Evolutionary conservation across 2,329 filamentous ascomycete species (phyloP).

Genomic region (Cladophialophora psammophila): DNA sequence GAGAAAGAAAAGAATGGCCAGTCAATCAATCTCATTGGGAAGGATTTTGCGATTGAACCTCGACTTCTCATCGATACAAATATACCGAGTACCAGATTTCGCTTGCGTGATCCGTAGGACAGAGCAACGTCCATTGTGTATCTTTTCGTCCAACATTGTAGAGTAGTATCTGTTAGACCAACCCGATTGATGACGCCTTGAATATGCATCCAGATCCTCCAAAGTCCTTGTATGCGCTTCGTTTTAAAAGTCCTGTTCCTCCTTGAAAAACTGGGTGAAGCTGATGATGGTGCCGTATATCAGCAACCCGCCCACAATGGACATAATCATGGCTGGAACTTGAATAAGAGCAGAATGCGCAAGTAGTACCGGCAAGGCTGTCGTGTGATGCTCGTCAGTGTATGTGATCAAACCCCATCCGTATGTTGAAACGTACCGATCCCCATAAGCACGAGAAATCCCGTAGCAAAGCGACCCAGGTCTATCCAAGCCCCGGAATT

Average conservation of each 20-base stretch:
- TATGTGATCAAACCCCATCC: constrained; percentile 5
- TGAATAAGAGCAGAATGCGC: constrained; percentile 86
- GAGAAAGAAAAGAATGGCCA: not conserved
- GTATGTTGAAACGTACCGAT: constrained; percentile 71
- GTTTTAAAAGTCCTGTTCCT: constrained; percentile 89
- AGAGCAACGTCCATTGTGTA: constrained; percentile 5
- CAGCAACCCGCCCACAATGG: constrained; percentile 85
- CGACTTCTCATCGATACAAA: constrained; percentile 8
- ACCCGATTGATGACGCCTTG: constrained; percentile 16
- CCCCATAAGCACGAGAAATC: constrained; percentile 96
- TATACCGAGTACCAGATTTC: not conserved
- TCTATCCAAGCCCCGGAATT: constrained; percentile 85
- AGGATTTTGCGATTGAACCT: not conserved
- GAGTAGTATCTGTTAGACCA: constrained; percentile 17
- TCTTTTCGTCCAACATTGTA: constrained; percentile 25
- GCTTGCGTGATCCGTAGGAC: constrained; percentile 3
- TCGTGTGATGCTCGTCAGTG: constrained; percentile 49
- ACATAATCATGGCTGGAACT: constrained; percentile 91
- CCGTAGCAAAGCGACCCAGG: constrained; percentile 91
- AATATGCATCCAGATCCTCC: constrained; percentile 24
- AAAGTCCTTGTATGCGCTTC: constrained; percentile 3
- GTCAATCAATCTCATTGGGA: not conserved
- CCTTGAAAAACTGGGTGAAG: constrained; percentile 97
- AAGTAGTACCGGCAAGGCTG: constrained; percentile 86
- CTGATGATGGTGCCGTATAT: constrained; percentile 99